Evolutionary conservation across 2,329 filamentous ascomycete genomes (phyloP).

Genomic region (Paecilomyces sp.): DNA sequence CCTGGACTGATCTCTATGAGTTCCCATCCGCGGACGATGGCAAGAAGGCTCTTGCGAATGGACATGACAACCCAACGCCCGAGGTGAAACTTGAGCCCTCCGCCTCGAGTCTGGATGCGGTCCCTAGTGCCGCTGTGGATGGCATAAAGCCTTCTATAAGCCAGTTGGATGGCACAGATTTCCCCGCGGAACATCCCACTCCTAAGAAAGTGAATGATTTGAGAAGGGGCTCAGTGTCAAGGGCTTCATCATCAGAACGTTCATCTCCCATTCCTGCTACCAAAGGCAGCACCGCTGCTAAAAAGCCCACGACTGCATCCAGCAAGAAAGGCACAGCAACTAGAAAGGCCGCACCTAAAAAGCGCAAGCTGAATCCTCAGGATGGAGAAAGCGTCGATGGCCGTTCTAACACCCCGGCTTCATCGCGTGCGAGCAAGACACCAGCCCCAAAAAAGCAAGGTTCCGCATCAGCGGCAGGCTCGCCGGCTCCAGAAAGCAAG

Average conservation of each 20-base stretch:
- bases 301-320: conserved; percentile 23
- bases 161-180: conserved; percentile 18
- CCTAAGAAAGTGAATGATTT: conserved; percentile 33
- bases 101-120: conserved; percentile 19
- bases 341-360: conserved; percentile 32
- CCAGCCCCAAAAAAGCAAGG: conserved; percentile 29
- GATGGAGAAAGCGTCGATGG: conserved; percentile 31
- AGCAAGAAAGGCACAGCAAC: conserved; percentile 31
- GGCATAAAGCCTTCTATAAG: conserved; percentile 11
- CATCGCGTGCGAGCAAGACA: conserved; percentile 27
- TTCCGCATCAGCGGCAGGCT: conserved; percentile 32
- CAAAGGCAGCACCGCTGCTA: conserved; percentile 22
- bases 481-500: conserved; percentile 30
- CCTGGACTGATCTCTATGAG: conserved; percentile 33
- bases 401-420: conserved; percentile 35
- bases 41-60: conserved; percentile 7
- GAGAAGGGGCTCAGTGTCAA: conserved; percentile 28
- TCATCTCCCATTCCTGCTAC: conserved; percentile 31
- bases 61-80: conserved; percentile 12
- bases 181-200: conserved; percentile 23
- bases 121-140: conserved; percentile 21
- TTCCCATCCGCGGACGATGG: conserved; percentile 10
- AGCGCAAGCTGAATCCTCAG: conserved; percentile 31
- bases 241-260: conserved; percentile 32
- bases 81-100: conserved; percentile 30